phyloP scores from a whole-genome alignment of 2,329 filamentous ascomycete species.

The Talaromyces islandicus region DNA sequence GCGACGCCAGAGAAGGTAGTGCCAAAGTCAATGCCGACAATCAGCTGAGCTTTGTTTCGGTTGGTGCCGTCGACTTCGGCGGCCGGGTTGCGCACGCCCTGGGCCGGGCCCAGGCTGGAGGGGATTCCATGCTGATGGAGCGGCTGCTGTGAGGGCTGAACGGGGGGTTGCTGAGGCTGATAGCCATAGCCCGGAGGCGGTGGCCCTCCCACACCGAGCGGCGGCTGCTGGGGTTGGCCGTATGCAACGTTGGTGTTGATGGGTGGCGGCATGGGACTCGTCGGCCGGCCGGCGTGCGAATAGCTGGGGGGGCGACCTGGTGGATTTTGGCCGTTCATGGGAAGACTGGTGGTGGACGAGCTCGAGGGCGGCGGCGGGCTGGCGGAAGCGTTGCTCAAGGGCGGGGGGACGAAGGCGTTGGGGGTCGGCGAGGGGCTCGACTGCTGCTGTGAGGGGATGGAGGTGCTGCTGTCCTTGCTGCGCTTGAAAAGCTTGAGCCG shows the following conservation, averaged over 20 bases:
- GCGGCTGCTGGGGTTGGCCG: constrained; percentile 50
- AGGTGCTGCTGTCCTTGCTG: constrained; percentile 46
- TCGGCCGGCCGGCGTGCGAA: constrained; percentile 38
- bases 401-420: constrained; percentile 27
- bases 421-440: constrained; percentile 26
- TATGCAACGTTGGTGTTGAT: constrained; percentile 37
- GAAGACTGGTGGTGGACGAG: constrained; percentile 45
- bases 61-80: constrained; percentile 79
- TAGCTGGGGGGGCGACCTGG: constrained; percentile 60
- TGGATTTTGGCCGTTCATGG: constrained; percentile 51
- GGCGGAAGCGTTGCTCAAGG: constrained; percentile 26
- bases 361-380: constrained; percentile 36
- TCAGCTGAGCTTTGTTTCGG: constrained; percentile 90
- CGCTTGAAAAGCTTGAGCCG: constrained; percentile 46
- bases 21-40: constrained; percentile 98
- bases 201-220: constrained; percentile 29
- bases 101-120: constrained; percentile 21
- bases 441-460: constrained; percentile 23
- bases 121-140: constrained; percentile 20
- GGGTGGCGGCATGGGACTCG: constrained; percentile 17
- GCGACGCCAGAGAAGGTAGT: constrained; percentile 97
- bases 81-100: constrained; percentile 25
- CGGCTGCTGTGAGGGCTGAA: constrained; percentile 6
- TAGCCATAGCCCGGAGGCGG: constrained; percentile 42
- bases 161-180: constrained; percentile 27